phyloP scores from a whole-genome alignment of 2,329 filamentous ascomycete genomes.

The Neofusicoccum kwambonambiense region DNA sequence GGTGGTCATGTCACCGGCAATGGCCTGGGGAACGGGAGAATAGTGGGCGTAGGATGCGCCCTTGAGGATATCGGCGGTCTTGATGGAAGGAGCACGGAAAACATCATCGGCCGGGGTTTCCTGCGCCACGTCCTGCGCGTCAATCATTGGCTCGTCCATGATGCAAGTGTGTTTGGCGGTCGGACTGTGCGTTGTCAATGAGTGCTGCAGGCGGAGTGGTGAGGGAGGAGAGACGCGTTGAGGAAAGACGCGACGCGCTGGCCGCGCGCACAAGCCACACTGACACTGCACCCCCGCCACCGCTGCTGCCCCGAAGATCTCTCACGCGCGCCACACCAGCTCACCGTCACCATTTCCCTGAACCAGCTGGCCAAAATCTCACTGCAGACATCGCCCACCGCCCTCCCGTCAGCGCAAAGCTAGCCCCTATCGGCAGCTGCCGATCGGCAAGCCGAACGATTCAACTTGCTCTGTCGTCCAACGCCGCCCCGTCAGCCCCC shows the following conservation, averaged over 20 bases:
- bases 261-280: not conserved
- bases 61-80: constrained; percentile 37
- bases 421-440: not conserved
- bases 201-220: not conserved
- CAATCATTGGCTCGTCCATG: constrained; percentile 28
- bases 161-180: not conserved
- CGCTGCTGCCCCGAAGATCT: not conserved
- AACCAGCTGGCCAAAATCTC: not conserved
- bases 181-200: not conserved
- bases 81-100: constrained; percentile 50
- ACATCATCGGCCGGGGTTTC: constrained; percentile 38
- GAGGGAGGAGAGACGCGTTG: not conserved
- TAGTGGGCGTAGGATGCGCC: constrained; percentile 51
- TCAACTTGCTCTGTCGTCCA: not conserved
- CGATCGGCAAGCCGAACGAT: not conserved
- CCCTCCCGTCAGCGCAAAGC: not conserved
- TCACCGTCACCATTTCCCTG: not conserved
- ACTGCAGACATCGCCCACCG: not conserved
- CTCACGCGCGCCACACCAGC: not conserved
- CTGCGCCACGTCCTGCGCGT: constrained; percentile 32
- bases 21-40: constrained; percentile 42
- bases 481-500: not conserved
- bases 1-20: constrained; percentile 45
- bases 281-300: not conserved
- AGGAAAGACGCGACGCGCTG: constrained; percentile 5